These are phyloP conservation scores for Candida ascalaphidarum DNA, from an alignment of 805 yeast species.

Conservation along the genomic window DNA sequence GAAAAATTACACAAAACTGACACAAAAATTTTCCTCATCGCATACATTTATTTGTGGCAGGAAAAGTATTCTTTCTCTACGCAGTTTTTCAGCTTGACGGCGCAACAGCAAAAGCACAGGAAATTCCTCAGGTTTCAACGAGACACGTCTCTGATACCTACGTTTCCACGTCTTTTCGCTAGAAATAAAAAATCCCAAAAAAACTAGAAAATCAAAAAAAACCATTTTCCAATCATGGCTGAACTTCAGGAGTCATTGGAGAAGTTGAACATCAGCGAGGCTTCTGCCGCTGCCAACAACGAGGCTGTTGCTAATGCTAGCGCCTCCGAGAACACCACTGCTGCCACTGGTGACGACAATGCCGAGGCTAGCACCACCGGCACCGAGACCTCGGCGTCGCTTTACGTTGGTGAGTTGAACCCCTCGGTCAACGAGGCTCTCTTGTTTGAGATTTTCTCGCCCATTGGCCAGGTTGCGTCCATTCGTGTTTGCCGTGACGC, in stretches of 20 bases:
- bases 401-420: constrained; percentile 96
- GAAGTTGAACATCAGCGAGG: constrained; percentile 35
- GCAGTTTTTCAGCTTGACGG: too few relatives aligned
- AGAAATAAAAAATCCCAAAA: constrained; percentile 2
- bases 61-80: too few relatives aligned
- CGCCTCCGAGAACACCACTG: constrained; percentile 16
- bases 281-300: constrained; percentile 19
- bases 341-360: constrained; percentile 41
- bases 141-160: too few relatives aligned
- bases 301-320: constrained; percentile 11
- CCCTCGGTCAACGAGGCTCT: constrained; percentile 89
- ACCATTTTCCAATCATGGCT: constrained; percentile 27
- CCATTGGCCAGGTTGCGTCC: constrained; percentile 90
- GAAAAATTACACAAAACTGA: too few relatives aligned
- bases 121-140: too few relatives aligned
- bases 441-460: constrained; percentile 89
- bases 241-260: constrained; percentile 40
- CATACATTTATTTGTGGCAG: too few relatives aligned
- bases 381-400: constrained; percentile 74
- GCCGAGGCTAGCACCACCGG: too few relatives aligned
- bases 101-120: too few relatives aligned
- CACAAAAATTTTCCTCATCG: too few relatives aligned
- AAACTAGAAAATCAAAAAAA: constrained; percentile 7
- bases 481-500: constrained; percentile 99
- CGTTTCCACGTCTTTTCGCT: too few relatives aligned